Evolutionary conservation across 805 yeast species (phyloP).

Genomic region (Nematodospora valgi): DNA sequence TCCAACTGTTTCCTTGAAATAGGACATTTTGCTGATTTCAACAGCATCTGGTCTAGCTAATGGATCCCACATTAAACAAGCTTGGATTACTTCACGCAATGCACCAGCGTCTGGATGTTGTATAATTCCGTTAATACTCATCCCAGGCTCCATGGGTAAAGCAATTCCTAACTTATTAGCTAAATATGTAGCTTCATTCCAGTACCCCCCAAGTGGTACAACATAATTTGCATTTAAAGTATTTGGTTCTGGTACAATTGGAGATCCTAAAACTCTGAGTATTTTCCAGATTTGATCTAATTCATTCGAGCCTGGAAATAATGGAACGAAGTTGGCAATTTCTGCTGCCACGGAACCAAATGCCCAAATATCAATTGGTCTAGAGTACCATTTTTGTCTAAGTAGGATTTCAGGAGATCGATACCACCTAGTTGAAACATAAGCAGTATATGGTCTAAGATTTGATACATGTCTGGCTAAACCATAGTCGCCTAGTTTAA

Average conservation of each 20-base stretch:
- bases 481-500: constrained; percentile 80
- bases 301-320: constrained; percentile 81
- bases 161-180: constrained; percentile 53
- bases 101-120: constrained; percentile 41
- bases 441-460: constrained; percentile 60
- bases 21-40: constrained; percentile 46
- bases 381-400: constrained; percentile 58
- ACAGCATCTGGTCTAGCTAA: constrained; percentile 52
- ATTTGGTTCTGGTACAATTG: constrained; percentile 37
- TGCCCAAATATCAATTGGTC: constrained; percentile 82
- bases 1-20: constrained; percentile 46
- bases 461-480: constrained; percentile 60
- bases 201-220: constrained; percentile 63
- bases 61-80: constrained; percentile 79
- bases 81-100: constrained; percentile 39
- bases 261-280: constrained; percentile 70
- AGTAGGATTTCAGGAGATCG: constrained; percentile 78
- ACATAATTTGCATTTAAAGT: constrained; percentile 9
- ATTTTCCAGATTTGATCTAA: constrained; percentile 75
- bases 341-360: constrained; percentile 79
- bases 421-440: constrained; percentile 84
- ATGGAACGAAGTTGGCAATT: constrained; percentile 66
- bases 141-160: constrained; percentile 56
- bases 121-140: constrained; percentile 42
- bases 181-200: constrained; percentile 61